Percentiles rank a stretch among this genome's conserved stretches.
Conservation (phyloP, 768 basidiomycete genomes). For the Mycena pura region DNA sequence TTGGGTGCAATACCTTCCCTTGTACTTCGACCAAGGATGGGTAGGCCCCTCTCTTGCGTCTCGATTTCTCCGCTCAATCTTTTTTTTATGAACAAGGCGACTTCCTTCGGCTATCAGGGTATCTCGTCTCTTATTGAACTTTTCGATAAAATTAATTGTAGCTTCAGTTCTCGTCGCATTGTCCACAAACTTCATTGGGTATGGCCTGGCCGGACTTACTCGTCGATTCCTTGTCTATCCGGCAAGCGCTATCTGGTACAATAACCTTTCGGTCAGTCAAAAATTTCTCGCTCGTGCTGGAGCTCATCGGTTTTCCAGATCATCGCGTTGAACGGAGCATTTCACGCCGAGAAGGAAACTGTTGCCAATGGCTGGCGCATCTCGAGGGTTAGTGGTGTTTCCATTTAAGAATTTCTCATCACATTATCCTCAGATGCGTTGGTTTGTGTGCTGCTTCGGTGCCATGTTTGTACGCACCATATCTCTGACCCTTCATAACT, state of each 20-base stretch:
- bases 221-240: constrained; percentile 66
- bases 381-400: constrained; percentile 11
- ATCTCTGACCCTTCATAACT: constrained; percentile 20
- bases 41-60: too few relatives aligned
- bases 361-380: constrained; percentile 29
- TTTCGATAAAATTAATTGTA: constrained; percentile 29
- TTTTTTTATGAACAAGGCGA: too few relatives aligned
- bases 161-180: constrained; percentile 41
- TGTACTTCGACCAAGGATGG: constrained; percentile 38
- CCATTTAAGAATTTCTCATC: constrained; percentile 6
- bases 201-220: constrained; percentile 54
- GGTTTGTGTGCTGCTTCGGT: constrained; percentile 48
- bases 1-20: constrained; percentile 60
- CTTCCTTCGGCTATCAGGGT: constrained; percentile 47
- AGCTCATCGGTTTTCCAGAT: constrained; percentile 13
- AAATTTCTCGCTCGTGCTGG: not conserved
- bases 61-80: too few relatives aligned
- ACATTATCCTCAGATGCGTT: constrained; percentile 39
- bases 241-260: constrained; percentile 63
- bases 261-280: constrained; percentile 45
- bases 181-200: constrained; percentile 53
- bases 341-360: constrained; percentile 44
- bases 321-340: constrained; percentile 53
- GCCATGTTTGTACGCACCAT: constrained; percentile 36
- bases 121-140: constrained; percentile 30